Percentiles rank a stretch among this genome's conserved stretches.
These are phyloP conservation scores for Casuarina cunninghamiana DNA, from an alignment of 306 rosid species.

Conservation along the genomic window DNA sequence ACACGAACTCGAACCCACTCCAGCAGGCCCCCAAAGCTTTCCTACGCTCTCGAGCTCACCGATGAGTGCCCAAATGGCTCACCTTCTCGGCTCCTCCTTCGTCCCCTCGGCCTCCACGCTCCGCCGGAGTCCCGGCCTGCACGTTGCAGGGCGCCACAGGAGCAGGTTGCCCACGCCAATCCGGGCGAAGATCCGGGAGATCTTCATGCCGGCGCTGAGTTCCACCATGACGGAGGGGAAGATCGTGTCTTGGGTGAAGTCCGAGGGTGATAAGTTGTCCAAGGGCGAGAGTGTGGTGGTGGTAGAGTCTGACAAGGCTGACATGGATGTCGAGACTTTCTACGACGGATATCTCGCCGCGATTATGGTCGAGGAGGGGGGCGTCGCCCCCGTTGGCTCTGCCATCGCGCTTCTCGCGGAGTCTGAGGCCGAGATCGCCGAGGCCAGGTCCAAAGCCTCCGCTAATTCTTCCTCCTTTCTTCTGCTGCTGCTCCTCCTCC, in stretches of 20 bases:
- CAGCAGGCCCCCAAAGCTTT: too few relatives aligned
- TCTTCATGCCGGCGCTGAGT: conserved; percentile 98
- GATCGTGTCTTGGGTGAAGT: conserved; percentile 91
- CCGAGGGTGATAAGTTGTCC: conserved; percentile 90
- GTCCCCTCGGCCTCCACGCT: conserved; percentile 41
- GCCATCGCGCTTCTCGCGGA: conserved; percentile 91
- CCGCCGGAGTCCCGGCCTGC: conserved; percentile 18
- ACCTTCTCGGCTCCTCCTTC: conserved; percentile 70
- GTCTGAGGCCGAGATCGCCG: conserved; percentile 69
- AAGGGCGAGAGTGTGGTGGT: conserved; percentile 98
- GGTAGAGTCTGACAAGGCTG: conserved; percentile 98
- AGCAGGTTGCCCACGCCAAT: conserved; percentile 27
- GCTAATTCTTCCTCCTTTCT: conserved; percentile 28
- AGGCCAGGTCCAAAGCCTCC: conserved; percentile 66
- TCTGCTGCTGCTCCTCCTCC: conserved; percentile 19
- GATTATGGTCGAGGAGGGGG: conserved; percentile 91
- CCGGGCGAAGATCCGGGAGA: conserved; percentile 91
- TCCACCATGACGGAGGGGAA: conserved; percentile 98
- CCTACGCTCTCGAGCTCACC: too few relatives aligned
- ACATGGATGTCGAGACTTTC: conserved; percentile 98
- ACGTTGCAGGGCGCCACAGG: conserved; percentile 21
- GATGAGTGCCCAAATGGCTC: conserved; percentile 55
- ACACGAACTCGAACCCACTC: too few relatives aligned
- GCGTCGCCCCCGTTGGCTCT: conserved; percentile 80
- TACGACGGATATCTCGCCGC: conserved; percentile 94